Percentiles rank a stretch among this genome's conserved stretches.
Conservation (phyloP, 2,329 filamentous ascomycete species). For the Paecilomyces sp. region DNA sequence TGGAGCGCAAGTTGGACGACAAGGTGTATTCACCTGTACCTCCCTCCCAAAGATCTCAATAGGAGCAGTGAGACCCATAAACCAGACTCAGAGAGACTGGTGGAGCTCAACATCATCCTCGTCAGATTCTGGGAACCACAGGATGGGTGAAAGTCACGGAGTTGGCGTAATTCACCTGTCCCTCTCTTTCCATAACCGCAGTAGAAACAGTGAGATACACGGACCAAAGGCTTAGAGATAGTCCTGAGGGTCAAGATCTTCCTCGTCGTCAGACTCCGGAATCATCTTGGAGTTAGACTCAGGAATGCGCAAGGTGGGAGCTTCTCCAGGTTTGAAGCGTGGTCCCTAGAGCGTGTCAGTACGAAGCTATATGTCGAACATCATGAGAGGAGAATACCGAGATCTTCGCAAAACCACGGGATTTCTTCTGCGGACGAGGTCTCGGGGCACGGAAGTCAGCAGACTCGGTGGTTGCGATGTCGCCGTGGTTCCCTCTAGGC, state of each 20-base stretch:
- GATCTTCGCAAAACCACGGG: constrained; percentile 18
- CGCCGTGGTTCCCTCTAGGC: constrained; percentile 11
- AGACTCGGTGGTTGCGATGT: background rate
- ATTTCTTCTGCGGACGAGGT: constrained; percentile 4
- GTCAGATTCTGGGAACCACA: constrained; percentile 11
- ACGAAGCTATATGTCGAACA: background rate
- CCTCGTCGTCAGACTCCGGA: constrained; percentile 14
- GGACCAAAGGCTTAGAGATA: constrained; percentile 9
- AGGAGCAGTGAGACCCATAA: background rate
- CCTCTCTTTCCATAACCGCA: background rate
- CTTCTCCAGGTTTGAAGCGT: constrained; percentile 13
- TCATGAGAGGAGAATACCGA: constrained; percentile 4
- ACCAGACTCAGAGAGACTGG: background rate
- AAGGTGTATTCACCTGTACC: background rate
- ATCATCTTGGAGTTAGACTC: constrained; percentile 10
- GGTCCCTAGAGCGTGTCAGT: constrained; percentile 11
- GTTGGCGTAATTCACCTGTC: background rate
- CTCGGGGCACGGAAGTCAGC: background rate
- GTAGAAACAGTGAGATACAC: background rate
- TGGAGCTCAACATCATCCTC: no score
- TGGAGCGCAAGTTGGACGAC: background rate
- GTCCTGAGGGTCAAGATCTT: constrained; percentile 11
- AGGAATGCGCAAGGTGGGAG: constrained; percentile 10
- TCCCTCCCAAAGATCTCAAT: background rate
- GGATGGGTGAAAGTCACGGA: background rate